phyloP scores from a whole-genome alignment of 2,329 filamentous ascomycete species.

The Verticillium zaregamsianum region DNA sequence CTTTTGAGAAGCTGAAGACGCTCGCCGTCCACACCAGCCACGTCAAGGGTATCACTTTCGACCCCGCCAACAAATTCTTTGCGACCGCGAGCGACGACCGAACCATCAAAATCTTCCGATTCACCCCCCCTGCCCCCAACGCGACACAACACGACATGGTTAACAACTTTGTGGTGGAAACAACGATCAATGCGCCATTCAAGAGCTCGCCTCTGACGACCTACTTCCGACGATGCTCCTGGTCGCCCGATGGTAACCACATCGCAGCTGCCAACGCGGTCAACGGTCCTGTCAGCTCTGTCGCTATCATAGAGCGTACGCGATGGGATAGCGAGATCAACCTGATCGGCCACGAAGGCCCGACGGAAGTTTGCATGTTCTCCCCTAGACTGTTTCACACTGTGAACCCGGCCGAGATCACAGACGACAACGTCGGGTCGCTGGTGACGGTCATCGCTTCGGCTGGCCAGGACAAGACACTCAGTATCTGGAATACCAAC shows the following conservation, averaged over 20 bases:
- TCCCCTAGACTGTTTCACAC: conserved; percentile 85
- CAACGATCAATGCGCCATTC: conserved; percentile 86
- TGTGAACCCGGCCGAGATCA: conserved; percentile 55
- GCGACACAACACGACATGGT: conserved; percentile 92
- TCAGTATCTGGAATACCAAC: conserved; percentile 97
- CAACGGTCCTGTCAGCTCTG: conserved; percentile 94
- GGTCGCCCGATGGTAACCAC: conserved; percentile 95
- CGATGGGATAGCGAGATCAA: conserved; percentile 97
- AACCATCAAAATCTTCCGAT: conserved; percentile 94
- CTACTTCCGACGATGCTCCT: conserved; percentile 93
- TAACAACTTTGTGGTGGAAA: conserved; percentile 93
- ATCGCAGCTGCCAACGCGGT: conserved; percentile 96
- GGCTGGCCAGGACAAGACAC: conserved; percentile 91
- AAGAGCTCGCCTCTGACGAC: conserved; percentile 89
- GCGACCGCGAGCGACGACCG: conserved; percentile 96
- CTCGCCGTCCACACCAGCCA: conserved; percentile 91
- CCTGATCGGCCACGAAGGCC: conserved; percentile 92
- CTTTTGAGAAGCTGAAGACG: conserved; percentile 96
- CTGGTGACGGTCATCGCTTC: conserved; percentile 93
- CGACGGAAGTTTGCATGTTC: conserved; percentile 95
- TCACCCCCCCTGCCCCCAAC: conserved; percentile 85
- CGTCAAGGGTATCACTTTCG: conserved; percentile 97
- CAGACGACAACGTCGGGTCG: conserved; percentile 40
- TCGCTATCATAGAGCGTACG: conserved; percentile 89
- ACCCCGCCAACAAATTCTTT: conserved; percentile 98